These are phyloP conservation scores for Stachybotrys elegans DNA, from an alignment of 2,329 filamentous ascomycete genomes.

Conservation along the genomic window DNA sequence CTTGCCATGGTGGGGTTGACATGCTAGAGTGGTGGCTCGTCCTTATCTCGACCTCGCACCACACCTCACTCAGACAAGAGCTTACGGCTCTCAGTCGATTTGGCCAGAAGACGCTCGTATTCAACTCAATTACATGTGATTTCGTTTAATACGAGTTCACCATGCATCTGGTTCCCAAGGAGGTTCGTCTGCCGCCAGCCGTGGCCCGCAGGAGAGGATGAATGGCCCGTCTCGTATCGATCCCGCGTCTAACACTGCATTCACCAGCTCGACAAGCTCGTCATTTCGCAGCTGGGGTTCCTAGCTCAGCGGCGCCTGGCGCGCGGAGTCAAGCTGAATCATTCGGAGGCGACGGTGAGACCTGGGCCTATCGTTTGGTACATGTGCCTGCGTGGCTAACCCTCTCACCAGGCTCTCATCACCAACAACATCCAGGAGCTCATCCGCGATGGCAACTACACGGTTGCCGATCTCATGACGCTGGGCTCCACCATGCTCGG, in stretches of 20 bases:
- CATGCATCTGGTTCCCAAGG: constrained; percentile 46
- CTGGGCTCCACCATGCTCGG: constrained; percentile 90
- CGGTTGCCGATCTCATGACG: constrained; percentile 87
- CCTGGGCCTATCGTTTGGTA: no score
- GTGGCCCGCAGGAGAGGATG: no score
- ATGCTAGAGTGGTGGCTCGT: no score
- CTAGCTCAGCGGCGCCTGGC: constrained; percentile 86
- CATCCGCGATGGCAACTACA: constrained; percentile 92
- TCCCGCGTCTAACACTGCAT: constrained; percentile 3
- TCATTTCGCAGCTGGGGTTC: constrained; percentile 81
- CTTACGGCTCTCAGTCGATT: no score
- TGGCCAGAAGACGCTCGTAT: no score
- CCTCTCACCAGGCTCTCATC: constrained; percentile 68
- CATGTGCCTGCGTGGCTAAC: no score
- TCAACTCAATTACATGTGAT: no score
- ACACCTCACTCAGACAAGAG: no score
- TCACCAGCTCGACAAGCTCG: constrained; percentile 85
- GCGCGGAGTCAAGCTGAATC: constrained; percentile 82
- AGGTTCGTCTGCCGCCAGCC: constrained; percentile 28
- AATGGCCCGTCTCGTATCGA: constrained; percentile 7
- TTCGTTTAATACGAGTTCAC: no score
- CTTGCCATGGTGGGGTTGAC: no score
- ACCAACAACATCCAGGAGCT: constrained; percentile 90
- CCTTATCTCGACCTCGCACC: no score
- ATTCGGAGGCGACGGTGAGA: constrained; percentile 75